Conservation (phyloP, 305 asterid genomes). For the Stenogyne calaminthoides region DNA sequence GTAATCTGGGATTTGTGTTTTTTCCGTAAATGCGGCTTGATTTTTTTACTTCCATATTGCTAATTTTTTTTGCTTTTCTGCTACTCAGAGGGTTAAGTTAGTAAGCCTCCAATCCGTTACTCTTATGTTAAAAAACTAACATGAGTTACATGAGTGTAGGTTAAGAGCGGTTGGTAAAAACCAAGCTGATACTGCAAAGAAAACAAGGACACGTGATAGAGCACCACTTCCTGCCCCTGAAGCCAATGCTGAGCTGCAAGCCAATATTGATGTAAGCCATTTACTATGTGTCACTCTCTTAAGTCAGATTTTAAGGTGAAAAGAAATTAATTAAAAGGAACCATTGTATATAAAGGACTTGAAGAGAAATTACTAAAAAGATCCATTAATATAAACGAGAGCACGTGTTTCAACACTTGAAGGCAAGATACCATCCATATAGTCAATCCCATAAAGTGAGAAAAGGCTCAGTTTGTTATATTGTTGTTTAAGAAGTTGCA, state of each 20-base stretch:
- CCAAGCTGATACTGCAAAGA: constrained; percentile 59
- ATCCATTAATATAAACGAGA: not conserved
- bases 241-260: constrained; percentile 92
- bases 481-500: not conserved
- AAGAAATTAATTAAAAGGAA: not conserved
- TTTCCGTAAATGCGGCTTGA: not conserved
- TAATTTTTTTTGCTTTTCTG: not conserved
- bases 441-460: too few species aligned
- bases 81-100: not conserved
- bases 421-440: too few species aligned
- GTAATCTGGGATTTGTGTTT: not conserved
- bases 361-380: too few species aligned
- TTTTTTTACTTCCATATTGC: not conserved
- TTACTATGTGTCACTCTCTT: not conserved
- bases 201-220: constrained; percentile 68
- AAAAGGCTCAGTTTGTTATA: not conserved
- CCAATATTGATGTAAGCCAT: constrained; percentile 72
- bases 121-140: not conserved
- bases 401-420: too few species aligned
- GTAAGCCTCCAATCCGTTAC: not conserved
- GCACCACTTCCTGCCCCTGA: constrained; percentile 76
- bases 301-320: not conserved
- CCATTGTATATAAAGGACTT: not conserved
- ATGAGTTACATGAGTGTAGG: constrained; percentile 40
- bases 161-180: constrained; percentile 73